Percentiles rank a stretch among this genome's conserved stretches.
phyloP scores from a whole-genome alignment of 495 filamentous ascomycete species.

The Hypoxylon perforatum region DNA sequence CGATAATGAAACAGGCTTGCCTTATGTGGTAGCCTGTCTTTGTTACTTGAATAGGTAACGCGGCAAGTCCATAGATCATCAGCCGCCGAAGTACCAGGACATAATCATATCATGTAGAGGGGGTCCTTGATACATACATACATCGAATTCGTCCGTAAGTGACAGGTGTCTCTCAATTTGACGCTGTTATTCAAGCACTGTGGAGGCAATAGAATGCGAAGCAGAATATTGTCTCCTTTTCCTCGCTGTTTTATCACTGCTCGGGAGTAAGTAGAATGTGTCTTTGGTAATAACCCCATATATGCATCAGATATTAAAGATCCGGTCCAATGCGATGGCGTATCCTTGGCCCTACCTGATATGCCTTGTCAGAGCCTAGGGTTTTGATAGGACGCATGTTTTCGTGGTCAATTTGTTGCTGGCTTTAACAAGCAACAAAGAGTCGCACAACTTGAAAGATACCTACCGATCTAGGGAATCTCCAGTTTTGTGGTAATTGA shows the following conservation, averaged over 20 bases:
- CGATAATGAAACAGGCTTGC: slow-evolving; percentile 19
- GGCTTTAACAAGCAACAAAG: slow-evolving; percentile 36
- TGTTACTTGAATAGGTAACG: slow-evolving; percentile 15
- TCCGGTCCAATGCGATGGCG: slow-evolving; percentile 32
- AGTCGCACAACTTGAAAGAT: slow-evolving; percentile 21
- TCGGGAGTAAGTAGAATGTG: neutral
- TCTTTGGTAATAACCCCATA: slow-evolving; percentile 10
- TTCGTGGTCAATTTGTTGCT: slow-evolving; percentile 34
- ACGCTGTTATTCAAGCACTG: slow-evolving; percentile 3
- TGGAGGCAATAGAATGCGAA: slow-evolving; percentile 34
- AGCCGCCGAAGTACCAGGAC: slow-evolving; percentile 25
- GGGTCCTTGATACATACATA: slow-evolving; percentile 8
- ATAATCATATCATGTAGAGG: slow-evolving; percentile 14
- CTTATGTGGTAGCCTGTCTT: slow-evolving; percentile 15
- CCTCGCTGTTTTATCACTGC: slow-evolving; percentile 3
- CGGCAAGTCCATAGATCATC: slow-evolving; percentile 19
- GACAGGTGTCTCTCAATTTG: slow-evolving; percentile 1
- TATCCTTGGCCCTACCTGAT: slow-evolving; percentile 18
- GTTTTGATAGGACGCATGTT: slow-evolving; percentile 33
- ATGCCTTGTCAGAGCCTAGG: slow-evolving; percentile 9
- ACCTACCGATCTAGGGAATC: slow-evolving; percentile 24
- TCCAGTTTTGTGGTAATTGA: slow-evolving; percentile 3
- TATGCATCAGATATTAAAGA: slow-evolving; percentile 29
- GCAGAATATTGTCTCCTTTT: neutral
- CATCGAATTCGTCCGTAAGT: slow-evolving; percentile 9